Evolutionary conservation across 179 eudicot species (phyloP).

Genomic region (Silene coronaria): DNA sequence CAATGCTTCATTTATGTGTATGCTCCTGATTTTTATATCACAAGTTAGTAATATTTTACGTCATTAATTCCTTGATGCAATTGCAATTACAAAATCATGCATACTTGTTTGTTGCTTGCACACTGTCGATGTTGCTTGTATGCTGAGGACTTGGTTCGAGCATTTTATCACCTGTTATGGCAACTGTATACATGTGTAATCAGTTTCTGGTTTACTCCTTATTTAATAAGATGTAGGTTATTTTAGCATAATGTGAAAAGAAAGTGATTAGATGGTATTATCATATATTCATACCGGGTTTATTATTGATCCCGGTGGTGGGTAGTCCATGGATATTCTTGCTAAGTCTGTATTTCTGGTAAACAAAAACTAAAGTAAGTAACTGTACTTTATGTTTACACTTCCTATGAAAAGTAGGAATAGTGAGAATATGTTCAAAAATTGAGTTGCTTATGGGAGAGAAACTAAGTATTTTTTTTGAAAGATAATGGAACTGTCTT

Average conservation of each 20-base stretch:
- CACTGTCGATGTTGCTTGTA: constrained; percentile 37
- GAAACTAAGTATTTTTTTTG: not conserved
- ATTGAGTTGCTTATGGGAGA: constrained; percentile 2
- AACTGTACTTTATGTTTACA: constrained; percentile 9
- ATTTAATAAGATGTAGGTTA: not conserved
- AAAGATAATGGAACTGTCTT: too few species aligned
- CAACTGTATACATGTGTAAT: constrained; percentile 23
- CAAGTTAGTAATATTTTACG: constrained; percentile 7
- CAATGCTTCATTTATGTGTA: constrained; percentile 72
- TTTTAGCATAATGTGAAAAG: not conserved
- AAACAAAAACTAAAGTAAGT: constrained; percentile 21
- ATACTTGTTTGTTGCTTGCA: constrained; percentile 58
- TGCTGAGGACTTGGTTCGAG: constrained; percentile 47
- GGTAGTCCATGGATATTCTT: constrained; percentile 64
- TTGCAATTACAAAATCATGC: not conserved
- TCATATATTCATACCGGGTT: constrained; percentile 40
- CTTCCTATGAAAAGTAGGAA: constrained; percentile 1
- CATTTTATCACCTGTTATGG: constrained; percentile 41
- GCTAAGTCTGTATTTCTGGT: constrained; percentile 76
- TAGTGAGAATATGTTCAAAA: not conserved
- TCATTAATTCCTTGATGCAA: not conserved
- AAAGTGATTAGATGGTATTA: not conserved
- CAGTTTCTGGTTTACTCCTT: not conserved
- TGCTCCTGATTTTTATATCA: constrained; percentile 40
- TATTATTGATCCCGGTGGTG: constrained; percentile 37